Conservation (phyloP, 106 monocot species). For the Ottelia alismoides region DNA sequence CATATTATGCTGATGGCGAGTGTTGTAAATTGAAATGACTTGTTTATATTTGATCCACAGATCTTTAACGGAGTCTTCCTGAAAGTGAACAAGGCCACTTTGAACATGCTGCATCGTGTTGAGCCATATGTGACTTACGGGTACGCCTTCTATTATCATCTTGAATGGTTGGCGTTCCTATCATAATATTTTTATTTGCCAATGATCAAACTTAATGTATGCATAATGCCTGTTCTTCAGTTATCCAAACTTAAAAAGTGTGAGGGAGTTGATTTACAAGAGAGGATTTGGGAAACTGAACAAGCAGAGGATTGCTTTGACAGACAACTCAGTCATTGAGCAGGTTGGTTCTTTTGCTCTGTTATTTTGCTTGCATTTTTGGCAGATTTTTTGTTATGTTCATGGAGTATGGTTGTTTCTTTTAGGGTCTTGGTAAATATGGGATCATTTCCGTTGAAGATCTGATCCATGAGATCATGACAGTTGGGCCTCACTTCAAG, state of each 20-base stretch:
- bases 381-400: neutral
- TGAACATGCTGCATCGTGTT: slow-evolving; percentile 31
- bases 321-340: slow-evolving; percentile 18
- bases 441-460: slow-evolving; percentile 23
- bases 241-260: slow-evolving; percentile 33
- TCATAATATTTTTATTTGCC: too few species aligned
- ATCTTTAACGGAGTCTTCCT: slow-evolving; percentile 37
- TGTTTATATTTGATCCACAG: too few species aligned
- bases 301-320: slow-evolving; percentile 31
- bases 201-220: too few species aligned
- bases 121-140: slow-evolving; percentile 40
- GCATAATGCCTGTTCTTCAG: too few species aligned
- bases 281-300: slow-evolving; percentile 23
- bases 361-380: neutral
- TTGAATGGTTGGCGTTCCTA: neutral
- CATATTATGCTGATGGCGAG: too few species aligned
- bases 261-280: slow-evolving; percentile 36
- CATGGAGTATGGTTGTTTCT: neutral
- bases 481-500: slow-evolving; percentile 21
- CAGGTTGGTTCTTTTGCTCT: slow-evolving; percentile 4
- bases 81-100: slow-evolving; percentile 26
- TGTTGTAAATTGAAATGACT: too few species aligned
- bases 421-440: slow-evolving; percentile 15
- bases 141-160: slow-evolving; percentile 2
- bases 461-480: slow-evolving; percentile 21